A percentile compares a stretch with the other conserved stretches of the same genome.
Evolutionary conservation across 371 early-diverging fungal species (phyloP).

Genomic region (Rhizopus arrhizus): DNA sequence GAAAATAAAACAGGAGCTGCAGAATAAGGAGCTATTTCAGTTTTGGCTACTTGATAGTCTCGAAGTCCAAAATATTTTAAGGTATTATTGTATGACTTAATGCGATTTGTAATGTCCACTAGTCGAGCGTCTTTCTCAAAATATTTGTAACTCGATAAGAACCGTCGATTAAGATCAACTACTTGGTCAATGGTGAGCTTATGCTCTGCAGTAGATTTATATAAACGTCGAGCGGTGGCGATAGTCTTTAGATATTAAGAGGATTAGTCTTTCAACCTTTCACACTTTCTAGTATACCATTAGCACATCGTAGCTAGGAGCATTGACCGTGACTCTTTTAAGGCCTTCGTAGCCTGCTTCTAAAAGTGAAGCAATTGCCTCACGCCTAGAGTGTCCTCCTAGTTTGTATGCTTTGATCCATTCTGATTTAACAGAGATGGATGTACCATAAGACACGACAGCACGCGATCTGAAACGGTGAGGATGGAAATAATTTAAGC

Average conservation of each 20-base stretch:
- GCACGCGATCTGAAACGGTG: constrained; percentile 88
- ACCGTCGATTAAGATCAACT: constrained; percentile 71
- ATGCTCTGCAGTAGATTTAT: constrained; percentile 61
- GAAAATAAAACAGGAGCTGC: constrained; percentile 60
- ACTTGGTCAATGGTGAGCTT: constrained; percentile 63
- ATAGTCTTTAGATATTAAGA: constrained; percentile 37
- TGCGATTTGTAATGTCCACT: constrained; percentile 54
- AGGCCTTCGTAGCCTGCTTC: constrained; percentile 64
- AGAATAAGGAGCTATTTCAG: constrained; percentile 51
- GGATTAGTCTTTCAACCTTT: not conserved
- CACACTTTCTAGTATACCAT: constrained; percentile 41
- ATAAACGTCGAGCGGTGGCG: constrained; percentile 78
- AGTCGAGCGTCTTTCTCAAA: constrained; percentile 66
- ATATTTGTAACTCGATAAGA: constrained; percentile 64
- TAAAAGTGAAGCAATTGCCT: constrained; percentile 68
- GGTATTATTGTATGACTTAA: constrained; percentile 77
- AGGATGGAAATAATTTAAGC: constrained; percentile 88
- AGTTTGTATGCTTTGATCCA: constrained; percentile 67
- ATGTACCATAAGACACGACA: constrained; percentile 84
- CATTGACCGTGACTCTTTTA: constrained; percentile 80
- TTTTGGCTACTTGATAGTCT: constrained; percentile 84
- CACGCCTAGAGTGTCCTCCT: constrained; percentile 75
- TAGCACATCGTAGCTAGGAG: constrained; percentile 80
- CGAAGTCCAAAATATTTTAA: constrained; percentile 79
- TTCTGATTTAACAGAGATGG: constrained; percentile 67